Evolutionary conservation across 164 flowering plant species (phyloP).

Genomic region (Liriodendron chinense): DNA sequence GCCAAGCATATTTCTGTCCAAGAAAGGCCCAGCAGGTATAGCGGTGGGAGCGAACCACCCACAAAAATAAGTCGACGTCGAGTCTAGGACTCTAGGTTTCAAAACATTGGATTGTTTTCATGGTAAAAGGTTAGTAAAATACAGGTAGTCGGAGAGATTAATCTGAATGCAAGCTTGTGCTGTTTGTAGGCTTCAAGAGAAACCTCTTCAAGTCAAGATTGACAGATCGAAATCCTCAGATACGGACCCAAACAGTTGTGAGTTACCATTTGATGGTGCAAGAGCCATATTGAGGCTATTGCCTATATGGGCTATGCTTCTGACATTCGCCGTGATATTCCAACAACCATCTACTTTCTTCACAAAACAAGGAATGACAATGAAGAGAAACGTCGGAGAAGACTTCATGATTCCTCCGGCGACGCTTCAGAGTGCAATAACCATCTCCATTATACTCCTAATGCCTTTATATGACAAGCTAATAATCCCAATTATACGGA

Average conservation of each 20-base stretch:
- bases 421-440: background rate
- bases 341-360: slow-evolving; percentile 14
- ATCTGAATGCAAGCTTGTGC: background rate
- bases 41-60: too few relatives aligned
- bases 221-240: background rate
- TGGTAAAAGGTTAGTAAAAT: too few relatives aligned
- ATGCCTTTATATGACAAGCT: background rate
- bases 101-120: too few relatives aligned
- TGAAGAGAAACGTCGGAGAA: slow-evolving; percentile 1
- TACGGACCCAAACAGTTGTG: background rate
- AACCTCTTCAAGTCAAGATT: background rate
- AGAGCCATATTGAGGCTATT: slow-evolving; percentile 1
- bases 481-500: background rate
- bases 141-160: too few relatives aligned
- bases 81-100: too few relatives aligned
- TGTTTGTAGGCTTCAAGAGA: slow-evolving; percentile 54
- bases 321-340: slow-evolving; percentile 5
- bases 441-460: background rate
- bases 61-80: too few relatives aligned
- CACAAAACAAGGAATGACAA: slow-evolving; percentile 15
- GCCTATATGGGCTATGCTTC: slow-evolving; percentile 9
- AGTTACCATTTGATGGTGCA: background rate
- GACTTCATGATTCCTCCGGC: background rate
- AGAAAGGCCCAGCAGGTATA: too few relatives aligned
- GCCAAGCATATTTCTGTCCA: too few relatives aligned